Base-by-base conservation (phyloP, 2,329 filamentous ascomycete genomes). In the Thermomyces lanuginosus region DNA sequence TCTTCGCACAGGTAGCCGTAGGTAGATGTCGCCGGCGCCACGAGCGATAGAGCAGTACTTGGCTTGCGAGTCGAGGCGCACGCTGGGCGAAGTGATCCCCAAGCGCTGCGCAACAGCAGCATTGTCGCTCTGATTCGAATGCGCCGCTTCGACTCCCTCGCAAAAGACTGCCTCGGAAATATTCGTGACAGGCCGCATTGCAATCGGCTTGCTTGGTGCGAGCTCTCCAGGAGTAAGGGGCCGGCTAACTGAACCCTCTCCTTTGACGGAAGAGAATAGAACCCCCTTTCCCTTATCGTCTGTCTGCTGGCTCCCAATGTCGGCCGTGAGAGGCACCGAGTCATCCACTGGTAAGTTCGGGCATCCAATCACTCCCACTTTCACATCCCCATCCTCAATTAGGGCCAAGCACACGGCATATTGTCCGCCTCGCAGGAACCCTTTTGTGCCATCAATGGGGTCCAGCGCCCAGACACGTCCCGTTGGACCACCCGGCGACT, bases 381-480 rank as follows among this genome's bases (percentile, higher is more conserved):
- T 82, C 43, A 95, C 83, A 42, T 92, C 72, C 28, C 86, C 89
- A 45, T 95, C 83, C 15, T 92, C 79, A 59, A 98, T 76, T 42
- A 98, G 64, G 18, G 71, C 89, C 4, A 98, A 68, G 49, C 86
- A 93, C 28, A 98, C 83, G 29, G 89, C 91, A 50, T 98, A 98
- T 60, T 98, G 89, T 20, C 84, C 91, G 28, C 89, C 89, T 36
- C 91, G 72, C 34, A 98, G 63, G 61, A 98, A 98, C 16, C 89
- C 91, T 60, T 93, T 92, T 28, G 89, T 98, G 39, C 89, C 89
- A 54, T 98, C 89, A 36, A 98, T 93, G 33, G 89, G 89, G 55
- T 98, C 89, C 31, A 98, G 73, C 21, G 86, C 80, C 89, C 89
- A 98, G 53, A 95, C 81, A 39, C 89, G 52, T 11, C 54, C 53